Base-by-base conservation (phyloP, 2,329 filamentous ascomycete genomes). In the Zymoseptoria passerinii region DNA sequence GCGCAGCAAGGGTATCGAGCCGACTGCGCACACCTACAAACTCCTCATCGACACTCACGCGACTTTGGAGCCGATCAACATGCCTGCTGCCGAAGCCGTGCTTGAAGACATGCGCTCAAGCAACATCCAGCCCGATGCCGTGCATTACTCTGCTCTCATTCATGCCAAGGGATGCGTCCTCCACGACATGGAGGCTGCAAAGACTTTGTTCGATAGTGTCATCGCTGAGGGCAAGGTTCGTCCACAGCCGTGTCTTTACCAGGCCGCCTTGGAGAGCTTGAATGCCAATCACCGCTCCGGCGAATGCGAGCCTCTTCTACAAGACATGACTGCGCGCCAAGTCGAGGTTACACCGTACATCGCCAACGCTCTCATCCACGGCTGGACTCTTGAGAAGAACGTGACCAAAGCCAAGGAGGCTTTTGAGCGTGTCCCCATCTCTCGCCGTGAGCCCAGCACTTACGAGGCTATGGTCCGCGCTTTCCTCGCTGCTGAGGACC, bases 391-490 rank as follows among this genome's bases (percentile, higher is more conserved):
- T 13, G 88, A 89, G 72, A 87, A 88, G 75, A 83, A 95, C 63
- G 88, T 97, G 50, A 75, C 78, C 60, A 92, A 90, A 74, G 89
- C 91, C 18, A 84, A 86, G 70, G 77, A 81, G 23, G 85, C 96
- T 61, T 99, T 95, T 71, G 82, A 88, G 59, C 80, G 82, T n/a
- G 86, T 99, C 3, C 83, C 86, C 8, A 81, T 84, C 28, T 82
- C 85, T 56, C 91, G 87, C 76, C 86, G 94, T 58, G 94, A 99
- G 78, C 94, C 94, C 3, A 96, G 91, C 78, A 99, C 94, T 4
- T 99, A 99, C 73, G 94, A 99, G 77, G 92, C 92, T 48, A 99
- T 99, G 94, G 96, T 92, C 4, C 83, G 94, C 51, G 94, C 94
- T 0, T 96, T 87, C 75, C 83, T 99, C 56, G 85, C 90, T 9